Percentiles rank a stretch among this genome's conserved stretches.
These are phyloP conservation scores for Ceratobasidium sp. DNA, from an alignment of 1,284 basidiomycete genomes.

Conservation along the genomic window DNA sequence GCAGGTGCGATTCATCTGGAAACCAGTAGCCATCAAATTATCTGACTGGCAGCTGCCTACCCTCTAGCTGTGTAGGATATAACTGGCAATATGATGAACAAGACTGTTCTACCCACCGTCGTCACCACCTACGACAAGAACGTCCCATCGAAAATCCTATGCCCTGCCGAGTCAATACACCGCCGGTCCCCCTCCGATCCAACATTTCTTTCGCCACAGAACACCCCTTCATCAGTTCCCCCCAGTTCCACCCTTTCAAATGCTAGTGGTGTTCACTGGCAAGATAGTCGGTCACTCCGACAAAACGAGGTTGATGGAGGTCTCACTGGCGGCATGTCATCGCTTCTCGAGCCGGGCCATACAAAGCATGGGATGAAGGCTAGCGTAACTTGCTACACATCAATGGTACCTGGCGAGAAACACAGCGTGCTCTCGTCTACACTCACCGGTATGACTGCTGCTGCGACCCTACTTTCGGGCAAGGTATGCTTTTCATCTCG, in stretches of 20 bases:
- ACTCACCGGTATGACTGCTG: slow-evolving; percentile 52
- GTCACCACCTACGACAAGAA: slow-evolving; percentile 41
- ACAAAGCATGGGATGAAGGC: slow-evolving; percentile 62
- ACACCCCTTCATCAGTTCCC: slow-evolving; percentile 57
- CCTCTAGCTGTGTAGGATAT: too few relatives aligned
- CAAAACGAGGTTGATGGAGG: slow-evolving; percentile 70
- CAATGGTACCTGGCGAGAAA: slow-evolving; percentile 59
- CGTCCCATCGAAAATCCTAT: slow-evolving; percentile 1
- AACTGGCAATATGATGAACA: slow-evolving; percentile 32
- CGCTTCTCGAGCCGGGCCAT: slow-evolving; percentile 32
- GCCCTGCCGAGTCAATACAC: slow-evolving; percentile 9
- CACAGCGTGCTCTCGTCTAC: slow-evolving; percentile 49
- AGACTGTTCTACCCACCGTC: slow-evolving; percentile 38
- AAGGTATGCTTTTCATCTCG: slow-evolving; percentile 15
- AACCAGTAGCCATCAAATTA: too few relatives aligned
- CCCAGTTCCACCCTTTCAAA: slow-evolving; percentile 80
- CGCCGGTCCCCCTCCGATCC: slow-evolving; percentile 29
- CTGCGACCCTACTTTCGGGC: slow-evolving; percentile 38
- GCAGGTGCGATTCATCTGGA: too few relatives aligned
- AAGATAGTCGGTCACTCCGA: slow-evolving; percentile 72
- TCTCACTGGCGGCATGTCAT: slow-evolving; percentile 50
- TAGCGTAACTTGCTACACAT: slow-evolving; percentile 61
- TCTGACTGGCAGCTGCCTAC: too few relatives aligned
- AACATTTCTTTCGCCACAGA: slow-evolving; percentile 4
- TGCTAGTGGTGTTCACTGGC: slow-evolving; percentile 47